phyloP scores from a whole-genome alignment of 176 grass and related monocot species.

The Oryza glumipatula region DNA sequence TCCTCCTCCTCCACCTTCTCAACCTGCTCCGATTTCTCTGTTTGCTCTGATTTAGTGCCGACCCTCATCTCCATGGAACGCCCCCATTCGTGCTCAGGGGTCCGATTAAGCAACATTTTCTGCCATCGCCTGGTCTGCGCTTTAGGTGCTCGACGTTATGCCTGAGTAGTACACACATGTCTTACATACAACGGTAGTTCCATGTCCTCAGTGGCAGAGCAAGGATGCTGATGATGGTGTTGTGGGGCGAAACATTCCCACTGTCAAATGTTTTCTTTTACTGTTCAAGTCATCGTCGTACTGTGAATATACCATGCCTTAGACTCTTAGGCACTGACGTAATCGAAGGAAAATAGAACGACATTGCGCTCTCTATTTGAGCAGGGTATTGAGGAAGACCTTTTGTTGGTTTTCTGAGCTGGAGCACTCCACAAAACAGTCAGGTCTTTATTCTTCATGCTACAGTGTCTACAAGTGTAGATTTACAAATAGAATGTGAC shows the following conservation, averaged over 20 bases:
- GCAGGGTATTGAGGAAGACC: background rate
- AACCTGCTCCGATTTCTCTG: too few relatives aligned
- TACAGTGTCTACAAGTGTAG: background rate
- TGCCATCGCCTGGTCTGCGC: background rate
- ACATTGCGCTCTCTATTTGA: background rate
- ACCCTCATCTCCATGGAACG: background rate
- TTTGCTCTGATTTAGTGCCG: background rate
- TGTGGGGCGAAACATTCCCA: background rate
- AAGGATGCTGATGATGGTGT: background rate
- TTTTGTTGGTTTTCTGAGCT: background rate
- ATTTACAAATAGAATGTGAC: background rate
- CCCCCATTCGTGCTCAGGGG: background rate
- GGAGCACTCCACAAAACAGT: background rate
- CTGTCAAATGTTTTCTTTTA: background rate
- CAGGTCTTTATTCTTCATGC: too few relatives aligned
- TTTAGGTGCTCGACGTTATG: constrained; percentile 59
- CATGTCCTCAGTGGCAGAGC: background rate
- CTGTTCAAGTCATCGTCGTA: too few relatives aligned
- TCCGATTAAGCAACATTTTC: background rate
- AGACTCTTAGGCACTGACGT: background rate
- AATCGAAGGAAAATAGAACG: background rate
- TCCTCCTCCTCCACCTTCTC: background rate
- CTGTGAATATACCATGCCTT: background rate
- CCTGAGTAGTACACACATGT: background rate
- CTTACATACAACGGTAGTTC: background rate